Conservation (phyloP, 2,329 filamentous ascomycete genomes). For the Pseudogymnoascus pannorum region DNA sequence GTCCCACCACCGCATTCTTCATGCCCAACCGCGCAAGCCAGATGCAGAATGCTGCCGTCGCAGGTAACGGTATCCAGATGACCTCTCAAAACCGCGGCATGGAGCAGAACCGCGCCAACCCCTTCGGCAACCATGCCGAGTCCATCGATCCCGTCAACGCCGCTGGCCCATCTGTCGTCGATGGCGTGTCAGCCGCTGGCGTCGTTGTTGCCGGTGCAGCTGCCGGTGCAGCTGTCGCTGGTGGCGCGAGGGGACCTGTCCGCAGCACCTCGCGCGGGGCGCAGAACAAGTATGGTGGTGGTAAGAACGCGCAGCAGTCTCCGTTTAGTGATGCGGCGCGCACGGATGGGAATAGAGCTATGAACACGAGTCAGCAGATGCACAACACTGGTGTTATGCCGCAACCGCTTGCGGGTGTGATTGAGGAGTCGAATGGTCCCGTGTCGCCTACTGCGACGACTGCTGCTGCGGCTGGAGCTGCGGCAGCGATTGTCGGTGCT, state of each 20-base stretch:
- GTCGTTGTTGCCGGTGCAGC: conserved; percentile 34
- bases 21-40: conserved; percentile 54
- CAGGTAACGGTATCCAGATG: conserved; percentile 39
- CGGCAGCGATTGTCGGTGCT: conserved; percentile 40
- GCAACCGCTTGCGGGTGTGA: not conserved
- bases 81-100: conserved; percentile 34
- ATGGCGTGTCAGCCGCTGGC: conserved; percentile 32
- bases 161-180: conserved; percentile 35
- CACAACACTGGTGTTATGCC: not conserved
- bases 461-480: too few species aligned
- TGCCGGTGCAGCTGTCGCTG: conserved; percentile 33
- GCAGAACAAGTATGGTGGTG: not conserved
- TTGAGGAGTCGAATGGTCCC: not conserved
- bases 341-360: not conserved
- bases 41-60: conserved; percentile 20
- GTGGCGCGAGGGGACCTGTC: not conserved
- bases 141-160: conserved; percentile 36
- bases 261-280: conserved; percentile 3
- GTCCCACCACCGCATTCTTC: conserved; percentile 74
- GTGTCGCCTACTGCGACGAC: conserved; percentile 24
- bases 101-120: conserved; percentile 50
- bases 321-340: conserved; percentile 17
- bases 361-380: not conserved
- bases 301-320: not conserved
- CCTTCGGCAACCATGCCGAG: conserved; percentile 60